Evolutionary conservation across 345 rosid species (phyloP).

Genomic region (Murraya paniculata): DNA sequence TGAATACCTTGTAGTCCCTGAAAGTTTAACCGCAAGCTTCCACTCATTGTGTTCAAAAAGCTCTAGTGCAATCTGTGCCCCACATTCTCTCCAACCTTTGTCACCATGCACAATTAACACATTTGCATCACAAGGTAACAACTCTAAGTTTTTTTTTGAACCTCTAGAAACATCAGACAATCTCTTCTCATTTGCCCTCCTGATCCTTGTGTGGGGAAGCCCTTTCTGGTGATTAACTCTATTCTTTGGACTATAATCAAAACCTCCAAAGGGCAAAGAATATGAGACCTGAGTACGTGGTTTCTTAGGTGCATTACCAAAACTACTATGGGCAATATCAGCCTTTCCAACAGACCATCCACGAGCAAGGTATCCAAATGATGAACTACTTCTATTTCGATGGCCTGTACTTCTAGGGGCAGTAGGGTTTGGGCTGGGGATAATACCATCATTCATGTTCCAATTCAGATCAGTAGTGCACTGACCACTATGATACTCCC

Average conservation of each 20-base stretch:
- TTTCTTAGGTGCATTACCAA: slow-evolving; percentile 84
- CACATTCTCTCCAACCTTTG: slow-evolving; percentile 89
- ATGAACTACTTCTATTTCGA: slow-evolving; percentile 57
- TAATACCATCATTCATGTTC: slow-evolving; percentile 54
- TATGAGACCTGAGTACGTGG: slow-evolving; percentile 89
- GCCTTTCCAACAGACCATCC: slow-evolving; percentile 75
- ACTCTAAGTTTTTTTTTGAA: slow-evolving; percentile 60
- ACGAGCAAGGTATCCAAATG: slow-evolving; percentile 47
- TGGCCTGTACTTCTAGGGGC: slow-evolving; percentile 85
- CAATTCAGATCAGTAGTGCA: slow-evolving; percentile 49
- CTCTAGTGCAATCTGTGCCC: slow-evolving; percentile 71
- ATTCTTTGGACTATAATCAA: slow-evolving; percentile 52
- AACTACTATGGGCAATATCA: slow-evolving; percentile 51
- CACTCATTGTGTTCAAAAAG: slow-evolving; percentile 83
- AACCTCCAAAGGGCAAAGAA: slow-evolving; percentile 65
- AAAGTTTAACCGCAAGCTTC: slow-evolving; percentile 81
- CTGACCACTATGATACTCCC: slow-evolving; percentile 30
- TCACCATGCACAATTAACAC: slow-evolving; percentile 68
- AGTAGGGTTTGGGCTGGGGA: slow-evolving; percentile 77
- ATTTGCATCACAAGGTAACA: slow-evolving; percentile 71
- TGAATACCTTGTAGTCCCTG: slow-evolving; percentile 62
- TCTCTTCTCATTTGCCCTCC: slow-evolving; percentile 72
- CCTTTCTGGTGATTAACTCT: slow-evolving; percentile 54
- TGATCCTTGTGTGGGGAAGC: slow-evolving; percentile 66
- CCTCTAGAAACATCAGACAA: slow-evolving; percentile 48